These are phyloP conservation scores for Rhododendron ovatum DNA, from an alignment of 148 eudicot genomes.

Conservation along the genomic window DNA sequence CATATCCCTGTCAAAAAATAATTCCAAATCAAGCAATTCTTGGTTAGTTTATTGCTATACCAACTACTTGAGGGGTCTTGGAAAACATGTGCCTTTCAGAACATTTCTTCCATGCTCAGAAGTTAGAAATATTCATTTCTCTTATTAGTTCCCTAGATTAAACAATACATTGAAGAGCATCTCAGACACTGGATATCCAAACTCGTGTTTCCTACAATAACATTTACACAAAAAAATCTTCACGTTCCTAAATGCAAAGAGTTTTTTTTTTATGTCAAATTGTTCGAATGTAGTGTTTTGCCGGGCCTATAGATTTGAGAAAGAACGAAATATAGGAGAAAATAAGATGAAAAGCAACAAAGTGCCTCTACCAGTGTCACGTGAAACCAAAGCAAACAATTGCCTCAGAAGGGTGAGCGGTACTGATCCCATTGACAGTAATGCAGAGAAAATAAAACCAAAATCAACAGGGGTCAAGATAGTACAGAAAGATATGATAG, in stretches of 20 bases:
- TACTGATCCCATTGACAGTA: not conserved
- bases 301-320: not conserved
- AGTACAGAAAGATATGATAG: not conserved
- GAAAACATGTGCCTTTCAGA: not conserved
- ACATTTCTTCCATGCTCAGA: not conserved
- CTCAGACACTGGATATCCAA: not conserved
- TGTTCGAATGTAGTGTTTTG: not conserved
- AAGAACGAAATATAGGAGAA: not conserved
- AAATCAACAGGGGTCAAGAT: not conserved
- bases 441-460: not conserved
- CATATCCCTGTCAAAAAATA: conserved; percentile 67
- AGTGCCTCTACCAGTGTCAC: not conserved
- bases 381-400: not conserved
- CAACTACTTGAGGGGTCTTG: not conserved
- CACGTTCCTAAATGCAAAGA: not conserved
- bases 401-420: not conserved
- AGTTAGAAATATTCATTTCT: not conserved
- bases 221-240: not conserved
- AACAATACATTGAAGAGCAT: not conserved
- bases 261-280: not conserved
- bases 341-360: not conserved
- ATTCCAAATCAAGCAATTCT: not conserved
- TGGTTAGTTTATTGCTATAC: not conserved
- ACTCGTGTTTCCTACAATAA: not conserved
- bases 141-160: not conserved